phyloP scores from a whole-genome alignment of 176 grass and related monocot species.

The Calamus simplicifolius region DNA sequence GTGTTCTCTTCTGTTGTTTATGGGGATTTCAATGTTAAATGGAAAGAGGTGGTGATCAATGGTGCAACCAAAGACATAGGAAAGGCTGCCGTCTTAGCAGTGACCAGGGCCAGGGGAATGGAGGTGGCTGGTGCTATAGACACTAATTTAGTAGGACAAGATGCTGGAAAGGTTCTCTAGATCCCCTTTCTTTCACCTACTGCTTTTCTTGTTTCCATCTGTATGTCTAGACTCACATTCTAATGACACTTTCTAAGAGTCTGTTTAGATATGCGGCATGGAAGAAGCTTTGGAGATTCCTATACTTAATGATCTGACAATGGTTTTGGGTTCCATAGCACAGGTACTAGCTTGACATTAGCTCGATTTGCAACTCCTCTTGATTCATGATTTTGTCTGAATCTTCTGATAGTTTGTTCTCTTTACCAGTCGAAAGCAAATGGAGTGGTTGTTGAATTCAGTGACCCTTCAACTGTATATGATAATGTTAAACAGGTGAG shows the following conservation, averaged over 20 bases:
- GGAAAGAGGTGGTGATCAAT: conserved; percentile 53
- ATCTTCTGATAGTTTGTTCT: not conserved
- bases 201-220: not conserved
- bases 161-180: conserved; percentile 58
- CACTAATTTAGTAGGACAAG: conserved; percentile 40
- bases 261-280: conserved; percentile 57
- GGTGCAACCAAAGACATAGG: conserved; percentile 68
- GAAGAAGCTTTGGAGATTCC: conserved; percentile 86
- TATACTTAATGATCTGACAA: conserved; percentile 80
- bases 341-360: conserved; percentile 10
- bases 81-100: conserved; percentile 44
- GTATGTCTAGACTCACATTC: not conserved
- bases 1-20: not conserved
- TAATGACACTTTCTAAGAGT: not conserved
- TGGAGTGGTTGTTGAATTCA: conserved; percentile 81
- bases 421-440: conserved; percentile 47
- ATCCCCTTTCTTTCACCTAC: not conserved
- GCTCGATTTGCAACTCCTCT: too few species aligned
- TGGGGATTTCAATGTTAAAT: conserved; percentile 3
- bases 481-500: conserved; percentile 90
- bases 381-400: too few species aligned
- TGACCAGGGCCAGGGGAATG: conserved; percentile 72
- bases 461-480: conserved; percentile 64
- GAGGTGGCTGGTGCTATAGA: conserved; percentile 69
- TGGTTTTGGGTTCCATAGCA: conserved; percentile 88